A percentile compares a stretch with the other conserved stretches of the same genome.
phyloP scores from a whole-genome alignment of 2,329 filamentous ascomycete genomes.

The Xylariaceae sp. region DNA sequence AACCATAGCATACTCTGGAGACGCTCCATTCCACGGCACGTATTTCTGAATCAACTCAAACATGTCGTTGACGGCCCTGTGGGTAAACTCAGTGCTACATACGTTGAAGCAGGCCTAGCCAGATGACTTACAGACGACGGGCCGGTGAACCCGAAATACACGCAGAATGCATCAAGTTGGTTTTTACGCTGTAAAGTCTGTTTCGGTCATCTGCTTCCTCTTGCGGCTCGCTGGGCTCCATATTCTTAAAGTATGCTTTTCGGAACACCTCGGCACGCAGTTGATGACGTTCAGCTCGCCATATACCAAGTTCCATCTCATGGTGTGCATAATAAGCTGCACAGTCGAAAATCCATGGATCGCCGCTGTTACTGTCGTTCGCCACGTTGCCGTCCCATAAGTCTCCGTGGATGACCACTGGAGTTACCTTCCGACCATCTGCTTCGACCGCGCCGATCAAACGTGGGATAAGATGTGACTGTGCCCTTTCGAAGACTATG shows the following conservation, averaged over 20 bases:
- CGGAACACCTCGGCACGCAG: slow-evolving; percentile 10
- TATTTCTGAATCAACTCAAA: slow-evolving; percentile 6
- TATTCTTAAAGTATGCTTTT: slow-evolving; percentile 19
- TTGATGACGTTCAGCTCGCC: slow-evolving; percentile 20
- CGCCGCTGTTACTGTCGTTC: background rate
- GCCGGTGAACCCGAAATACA: slow-evolving; percentile 7
- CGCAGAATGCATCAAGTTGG: slow-evolving; percentile 15
- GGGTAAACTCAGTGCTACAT: background rate
- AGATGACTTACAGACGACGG: slow-evolving; percentile 4
- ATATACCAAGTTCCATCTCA: slow-evolving; percentile 29
- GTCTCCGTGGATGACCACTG: background rate
- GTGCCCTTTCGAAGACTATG: background rate
- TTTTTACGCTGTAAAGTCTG: slow-evolving; percentile 22
- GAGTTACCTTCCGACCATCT: background rate
- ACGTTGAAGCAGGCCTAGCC: background rate
- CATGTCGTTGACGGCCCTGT: slow-evolving; percentile 5
- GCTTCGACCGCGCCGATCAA: background rate
- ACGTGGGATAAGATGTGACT: background rate
- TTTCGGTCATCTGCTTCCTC: slow-evolving; percentile 31
- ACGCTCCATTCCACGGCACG: slow-evolving; percentile 6
- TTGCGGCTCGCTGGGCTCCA: slow-evolving; percentile 24
- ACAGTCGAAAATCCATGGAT: background rate
- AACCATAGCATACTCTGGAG: background rate
- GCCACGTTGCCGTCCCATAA: background rate
- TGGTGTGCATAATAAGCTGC: background rate